These are phyloP conservation scores for Salicornia ramosissima DNA, from an alignment of 148 eudicot genomes.

Conservation along the genomic window DNA sequence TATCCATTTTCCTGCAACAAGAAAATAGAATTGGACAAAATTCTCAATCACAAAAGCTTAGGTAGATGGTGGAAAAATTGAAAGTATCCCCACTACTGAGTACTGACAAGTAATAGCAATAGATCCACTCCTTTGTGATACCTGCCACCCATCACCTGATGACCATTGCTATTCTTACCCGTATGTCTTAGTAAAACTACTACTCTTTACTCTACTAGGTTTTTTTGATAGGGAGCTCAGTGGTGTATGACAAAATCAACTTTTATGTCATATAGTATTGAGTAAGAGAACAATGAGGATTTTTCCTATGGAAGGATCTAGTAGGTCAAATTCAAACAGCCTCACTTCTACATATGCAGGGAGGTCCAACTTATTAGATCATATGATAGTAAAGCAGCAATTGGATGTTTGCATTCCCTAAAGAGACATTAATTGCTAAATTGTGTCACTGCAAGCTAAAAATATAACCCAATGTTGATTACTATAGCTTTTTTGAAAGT, in stretches of 20 bases:
- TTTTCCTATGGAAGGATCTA: not conserved
- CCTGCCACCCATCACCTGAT: too few relatives aligned
- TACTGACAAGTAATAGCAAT: not conserved
- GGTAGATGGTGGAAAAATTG: not conserved
- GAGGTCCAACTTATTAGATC: not conserved
- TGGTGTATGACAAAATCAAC: not conserved
- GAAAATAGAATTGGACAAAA: not conserved
- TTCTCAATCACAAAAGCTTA: conserved; percentile 4
- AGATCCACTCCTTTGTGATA: too few relatives aligned
- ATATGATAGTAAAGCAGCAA: not conserved
- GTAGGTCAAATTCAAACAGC: not conserved
- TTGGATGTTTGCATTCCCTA: not conserved
- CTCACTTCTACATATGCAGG: not conserved
- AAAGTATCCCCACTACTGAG: not conserved
- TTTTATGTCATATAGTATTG: not conserved
- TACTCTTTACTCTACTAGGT: too few relatives aligned
- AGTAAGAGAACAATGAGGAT: not conserved
- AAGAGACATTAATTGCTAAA: too few relatives aligned
- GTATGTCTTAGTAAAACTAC: not conserved
- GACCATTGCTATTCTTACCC: not conserved
- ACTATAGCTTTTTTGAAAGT: not conserved
- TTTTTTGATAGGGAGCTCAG: not conserved
- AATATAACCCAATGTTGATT: not conserved
- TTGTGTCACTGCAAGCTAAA: not conserved
- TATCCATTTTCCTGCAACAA: conserved; percentile 93